phyloP scores from a whole-genome alignment of 2,329 filamentous ascomycete genomes.

The Chrysoporthe deuterocubensis region DNA sequence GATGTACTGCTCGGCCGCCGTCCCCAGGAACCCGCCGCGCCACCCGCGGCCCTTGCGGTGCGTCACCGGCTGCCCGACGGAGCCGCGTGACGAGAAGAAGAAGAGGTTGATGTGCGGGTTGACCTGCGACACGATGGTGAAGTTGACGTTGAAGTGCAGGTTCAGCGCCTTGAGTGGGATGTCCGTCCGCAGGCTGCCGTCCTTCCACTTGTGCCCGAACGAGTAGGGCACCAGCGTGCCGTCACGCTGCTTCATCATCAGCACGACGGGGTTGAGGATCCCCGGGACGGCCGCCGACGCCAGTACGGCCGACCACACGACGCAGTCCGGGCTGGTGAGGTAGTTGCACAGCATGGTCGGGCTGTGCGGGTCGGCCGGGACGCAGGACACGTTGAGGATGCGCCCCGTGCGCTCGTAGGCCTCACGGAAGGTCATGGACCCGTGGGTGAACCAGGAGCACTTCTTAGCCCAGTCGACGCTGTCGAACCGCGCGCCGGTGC shows the following conservation, averaged over 20 bases:
- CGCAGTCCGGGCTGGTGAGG: slow-evolving; percentile 91
- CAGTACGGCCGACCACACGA: slow-evolving; percentile 96
- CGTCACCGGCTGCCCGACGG: slow-evolving; percentile 90
- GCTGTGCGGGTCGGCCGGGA: slow-evolving; percentile 93
- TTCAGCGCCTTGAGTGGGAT: slow-evolving; percentile 95
- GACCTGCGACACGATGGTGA: slow-evolving; percentile 85
- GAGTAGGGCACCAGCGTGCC: slow-evolving; percentile 85
- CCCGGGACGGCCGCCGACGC: slow-evolving; percentile 95
- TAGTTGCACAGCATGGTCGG: slow-evolving; percentile 94
- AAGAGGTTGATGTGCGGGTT: slow-evolving; percentile 99
- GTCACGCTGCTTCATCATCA: slow-evolving; percentile 83
- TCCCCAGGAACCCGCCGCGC: slow-evolving; percentile 93
- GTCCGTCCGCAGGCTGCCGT: slow-evolving; percentile 90
- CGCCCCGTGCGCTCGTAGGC: slow-evolving; percentile 92
- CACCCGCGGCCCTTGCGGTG: slow-evolving; percentile 92
- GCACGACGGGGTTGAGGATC: slow-evolving; percentile 91
- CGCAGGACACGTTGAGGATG: slow-evolving; percentile 93
- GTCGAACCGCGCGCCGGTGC: slow-evolving; percentile 91
- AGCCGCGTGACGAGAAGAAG: slow-evolving; percentile 94
- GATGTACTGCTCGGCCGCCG: slow-evolving; percentile 89
- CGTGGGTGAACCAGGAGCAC: slow-evolving; percentile 87
- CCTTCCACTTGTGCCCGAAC: slow-evolving; percentile 99
- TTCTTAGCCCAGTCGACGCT: slow-evolving; percentile 86
- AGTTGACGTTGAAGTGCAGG: slow-evolving; percentile 97
- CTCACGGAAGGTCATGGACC: slow-evolving; percentile 92